These are phyloP conservation scores for Fusarium redolens DNA, from an alignment of 2,329 filamentous ascomycete species.

Conservation along the genomic window DNA sequence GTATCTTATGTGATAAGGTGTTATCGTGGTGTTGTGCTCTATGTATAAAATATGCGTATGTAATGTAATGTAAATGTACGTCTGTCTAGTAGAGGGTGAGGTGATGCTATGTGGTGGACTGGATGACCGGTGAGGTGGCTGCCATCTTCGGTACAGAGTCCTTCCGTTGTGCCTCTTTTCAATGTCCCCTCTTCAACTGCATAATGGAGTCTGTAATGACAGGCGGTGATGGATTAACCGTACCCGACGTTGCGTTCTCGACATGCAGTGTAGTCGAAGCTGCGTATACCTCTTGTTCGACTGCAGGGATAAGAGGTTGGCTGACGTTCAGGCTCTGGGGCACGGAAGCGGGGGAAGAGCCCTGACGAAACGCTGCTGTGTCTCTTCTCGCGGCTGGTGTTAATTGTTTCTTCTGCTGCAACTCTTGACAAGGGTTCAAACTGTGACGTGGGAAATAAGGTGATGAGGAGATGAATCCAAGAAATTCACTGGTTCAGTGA, in stretches of 20 bases:
- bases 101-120: slow-evolving; percentile 17
- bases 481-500: slow-evolving; percentile 15
- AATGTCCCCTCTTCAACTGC: not conserved
- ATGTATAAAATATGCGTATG: slow-evolving; percentile 12
- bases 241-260: slow-evolving; percentile 21
- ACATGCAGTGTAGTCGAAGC: slow-evolving; percentile 14
- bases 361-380: slow-evolving; percentile 9
- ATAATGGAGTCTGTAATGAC: slow-evolving; percentile 8
- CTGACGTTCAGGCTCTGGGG: slow-evolving; percentile 26
- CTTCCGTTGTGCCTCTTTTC: not conserved
- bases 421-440: slow-evolving; percentile 14
- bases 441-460: slow-evolving; percentile 28
- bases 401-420: slow-evolving; percentile 11
- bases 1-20: slow-evolving; percentile 20
- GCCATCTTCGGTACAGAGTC: slow-evolving; percentile 9
- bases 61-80: not conserved
- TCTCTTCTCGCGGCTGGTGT: slow-evolving; percentile 24
- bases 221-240: slow-evolving; percentile 21
- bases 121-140: slow-evolving; percentile 15
- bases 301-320: slow-evolving; percentile 30
- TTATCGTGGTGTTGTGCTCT: slow-evolving; percentile 18
- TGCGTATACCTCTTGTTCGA: slow-evolving; percentile 19
- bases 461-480: slow-evolving; percentile 15
- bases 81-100: slow-evolving; percentile 9
- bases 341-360: slow-evolving; percentile 17